Percentiles rank a stretch among this genome's conserved stretches.
Conservation (phyloP, 78 protist genomes). For the Trichosphaerium sp. region DNA sequence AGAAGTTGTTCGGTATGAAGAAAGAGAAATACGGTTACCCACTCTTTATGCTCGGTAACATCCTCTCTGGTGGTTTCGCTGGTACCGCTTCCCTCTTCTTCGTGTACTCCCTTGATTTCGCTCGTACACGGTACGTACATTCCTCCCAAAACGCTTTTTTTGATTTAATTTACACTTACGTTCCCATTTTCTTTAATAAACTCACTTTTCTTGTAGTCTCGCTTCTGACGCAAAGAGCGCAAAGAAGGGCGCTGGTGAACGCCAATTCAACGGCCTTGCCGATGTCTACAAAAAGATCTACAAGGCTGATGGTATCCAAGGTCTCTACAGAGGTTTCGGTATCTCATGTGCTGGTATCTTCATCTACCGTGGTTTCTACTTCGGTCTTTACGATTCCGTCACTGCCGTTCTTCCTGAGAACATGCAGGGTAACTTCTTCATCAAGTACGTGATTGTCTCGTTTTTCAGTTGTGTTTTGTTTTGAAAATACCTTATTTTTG, state of each 20-base stretch:
- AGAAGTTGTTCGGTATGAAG: conserved; percentile 58
- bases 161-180: no score
- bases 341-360: conserved; percentile 87
- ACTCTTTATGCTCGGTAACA: conserved; percentile 64
- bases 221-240: conserved; percentile 71
- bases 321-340: conserved; percentile 92
- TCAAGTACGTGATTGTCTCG: conserved; percentile 26
- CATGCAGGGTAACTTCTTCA: conserved; percentile 19
- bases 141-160: no score
- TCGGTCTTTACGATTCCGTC: conserved; percentile 87
- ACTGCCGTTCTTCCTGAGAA: conserved; percentile 1
- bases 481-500: neutral
- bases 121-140: no score
- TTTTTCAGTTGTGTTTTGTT: conserved; percentile 22
- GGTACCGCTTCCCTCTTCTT: conserved; percentile 89
- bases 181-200: no score
- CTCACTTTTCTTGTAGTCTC: no score
- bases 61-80: conserved; percentile 95
- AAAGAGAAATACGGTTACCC: conserved; percentile 26
- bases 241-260: conserved; percentile 45
- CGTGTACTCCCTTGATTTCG: conserved; percentile 95
- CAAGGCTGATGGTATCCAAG: conserved; percentile 65
- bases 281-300: conserved; percentile 75
- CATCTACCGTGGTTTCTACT: conserved; percentile 89
- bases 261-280: conserved; percentile 88